phyloP scores from a whole-genome alignment of 169 alveolate genomes.

The Cryptosporidium sp. region DNA sequence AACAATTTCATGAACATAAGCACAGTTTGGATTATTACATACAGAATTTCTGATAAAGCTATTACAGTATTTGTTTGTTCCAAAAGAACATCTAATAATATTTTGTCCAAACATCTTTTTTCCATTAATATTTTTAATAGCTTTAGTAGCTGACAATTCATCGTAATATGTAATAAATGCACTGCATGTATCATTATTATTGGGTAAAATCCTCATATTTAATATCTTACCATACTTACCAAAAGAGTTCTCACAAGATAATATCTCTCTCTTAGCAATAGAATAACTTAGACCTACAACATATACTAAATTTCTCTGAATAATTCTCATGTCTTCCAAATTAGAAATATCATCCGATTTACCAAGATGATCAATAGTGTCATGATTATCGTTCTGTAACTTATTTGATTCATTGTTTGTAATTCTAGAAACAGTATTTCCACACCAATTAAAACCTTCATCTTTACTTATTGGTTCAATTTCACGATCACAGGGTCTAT shows the following conservation, averaged over 20 bases:
- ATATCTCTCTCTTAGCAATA: slow-evolving; percentile 87
- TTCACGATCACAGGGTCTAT: slow-evolving; percentile 20
- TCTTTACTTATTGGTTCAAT: slow-evolving; percentile 3
- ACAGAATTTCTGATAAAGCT: slow-evolving; percentile 88
- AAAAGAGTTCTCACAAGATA: slow-evolving; percentile 87
- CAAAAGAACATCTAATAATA: slow-evolving; percentile 91
- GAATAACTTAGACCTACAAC: slow-evolving; percentile 89
- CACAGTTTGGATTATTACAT: slow-evolving; percentile 92
- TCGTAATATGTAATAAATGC: slow-evolving; percentile 92
- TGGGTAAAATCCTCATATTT: slow-evolving; percentile 86
- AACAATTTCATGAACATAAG: slow-evolving; percentile 91
- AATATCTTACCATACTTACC: slow-evolving; percentile 91
- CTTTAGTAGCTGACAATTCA: slow-evolving; percentile 90
- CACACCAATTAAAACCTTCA: slow-evolving; percentile 66
- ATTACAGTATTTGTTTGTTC: slow-evolving; percentile 94
- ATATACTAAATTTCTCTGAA: slow-evolving; percentile 90
- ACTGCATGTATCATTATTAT: slow-evolving; percentile 90
- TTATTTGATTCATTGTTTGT: not conserved
- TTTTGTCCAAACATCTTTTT: slow-evolving; percentile 87
- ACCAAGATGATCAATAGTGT: not conserved
- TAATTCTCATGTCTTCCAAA: slow-evolving; percentile 89
- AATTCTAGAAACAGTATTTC: slow-evolving; percentile 52
- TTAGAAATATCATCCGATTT: slow-evolving; percentile 22
- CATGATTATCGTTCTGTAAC: not conserved
- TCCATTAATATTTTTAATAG: slow-evolving; percentile 91